Evolutionary conservation across 176 grass and related monocot species (phyloP), one percentile per base, ranked within the genome.

Genomic region (Carex cristatella): DNA sequence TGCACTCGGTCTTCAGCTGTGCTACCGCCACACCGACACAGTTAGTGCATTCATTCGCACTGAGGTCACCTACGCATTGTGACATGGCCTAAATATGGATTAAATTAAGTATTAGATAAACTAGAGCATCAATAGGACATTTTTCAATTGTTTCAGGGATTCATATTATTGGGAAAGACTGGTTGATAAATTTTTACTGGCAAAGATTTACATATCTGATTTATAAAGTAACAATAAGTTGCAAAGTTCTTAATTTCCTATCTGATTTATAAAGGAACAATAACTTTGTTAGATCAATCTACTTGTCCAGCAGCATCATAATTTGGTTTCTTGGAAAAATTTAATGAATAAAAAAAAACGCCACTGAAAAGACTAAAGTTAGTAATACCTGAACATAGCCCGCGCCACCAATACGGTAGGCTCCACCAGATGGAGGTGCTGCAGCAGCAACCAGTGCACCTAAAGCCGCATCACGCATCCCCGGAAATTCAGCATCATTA

Each of bases 51-150:
- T 72, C 79, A 85, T 86, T 90, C 35, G 77, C 90, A 37, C 14
- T 73, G n/a, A 94, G 92, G 79, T 97, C 94, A 2, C 92, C 94
- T 0, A 93, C 94, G 82, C 94, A 97, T 92, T 97, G 94, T 10
- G 92, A 94, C 89, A 94, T 89, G 61, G 94, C 94, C 92, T 94
- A 18, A 35, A 83, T 31, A 83, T 4, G 53, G 40, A 51, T 49
- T 37, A 14, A 10, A 51, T 23, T 35, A 35, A 35, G 27, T 32
- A 83, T 66, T 28, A 77, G 73, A 77, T 7, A 56, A 14, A 56
- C 8, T 19, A 73, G 73, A 55, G 12, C 5, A 56, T 56, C 16
- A 0, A 54, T 46, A 49, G 4, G 10, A 3, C 31, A 77, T 15
- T 77, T 3, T 77, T 11, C 27, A 56, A 31, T 77, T 77, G 5